Base-by-base conservation (phyloP, 768 basidiomycete species). In the Lactarius sanguifluus region DNA sequence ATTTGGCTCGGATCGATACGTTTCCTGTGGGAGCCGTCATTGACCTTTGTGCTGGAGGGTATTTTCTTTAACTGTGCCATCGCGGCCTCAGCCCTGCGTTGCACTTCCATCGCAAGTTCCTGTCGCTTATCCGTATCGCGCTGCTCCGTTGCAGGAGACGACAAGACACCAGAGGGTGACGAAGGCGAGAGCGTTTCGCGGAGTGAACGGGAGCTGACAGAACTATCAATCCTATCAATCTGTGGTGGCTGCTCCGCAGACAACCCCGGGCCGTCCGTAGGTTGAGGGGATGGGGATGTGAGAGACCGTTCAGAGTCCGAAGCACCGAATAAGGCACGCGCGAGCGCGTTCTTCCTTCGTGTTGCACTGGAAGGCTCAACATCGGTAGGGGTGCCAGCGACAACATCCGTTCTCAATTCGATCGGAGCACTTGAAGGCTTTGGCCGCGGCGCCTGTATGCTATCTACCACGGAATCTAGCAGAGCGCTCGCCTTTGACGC, bases 311-410 rank as follows among this genome's bases (percentile, higher is more conserved):
- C 73, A n/a, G 72, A 73, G 36, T 78, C 80, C 62, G 83, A 81
- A 20, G 73, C 75, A 20, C 89, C 90, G 71, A 93, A 92, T 50
- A 94, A 77, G 20, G 86, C 87, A 64, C 88, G 87, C 2, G 91
- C 88, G n/a, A 94, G 81, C 72, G 90, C 81, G 69, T 89, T 87
- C 61, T 86, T 60, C 30, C 70, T 82, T 64, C 86, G 85, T 52
- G 85, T 82, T 41, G 81, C 84, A 58, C 76, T 78, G 41, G 73
- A 73, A 59, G 70, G 59, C 38, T 71, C 71, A 23, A 72, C 57
- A 38, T 72, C 72, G 30, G 69, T 32, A 79, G 85, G 13, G 81
- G 85, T 20, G 72, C 64, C 69, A 13, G 69, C 56, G 62, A 80
- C 77, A 56, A 36, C 57, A 40, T 57, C 62, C 57, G 25, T 54